These are phyloP conservation scores for Thalassiosira delicatula DNA, from an alignment of 352 stramenopile genomes.

Conservation along the genomic window DNA sequence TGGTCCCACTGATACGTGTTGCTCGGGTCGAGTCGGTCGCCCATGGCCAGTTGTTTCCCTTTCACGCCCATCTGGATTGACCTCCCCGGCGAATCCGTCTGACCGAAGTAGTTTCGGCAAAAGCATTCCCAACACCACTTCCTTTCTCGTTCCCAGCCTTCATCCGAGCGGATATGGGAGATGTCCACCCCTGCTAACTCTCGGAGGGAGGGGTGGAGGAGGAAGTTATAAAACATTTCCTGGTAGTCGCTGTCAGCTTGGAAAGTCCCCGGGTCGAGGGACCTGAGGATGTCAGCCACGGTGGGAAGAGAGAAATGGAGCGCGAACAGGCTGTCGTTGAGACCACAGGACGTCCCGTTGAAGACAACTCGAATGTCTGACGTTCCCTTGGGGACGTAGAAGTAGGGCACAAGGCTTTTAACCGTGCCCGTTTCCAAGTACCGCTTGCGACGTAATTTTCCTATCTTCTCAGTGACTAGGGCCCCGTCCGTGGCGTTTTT, in stretches of 20 bases:
- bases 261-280: conserved; percentile 13
- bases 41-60: background rate
- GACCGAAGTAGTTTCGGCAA: conserved; percentile 39
- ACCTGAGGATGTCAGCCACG: conserved; percentile 8
- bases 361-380: conserved; percentile 52
- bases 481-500: background rate
- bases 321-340: conserved; percentile 44
- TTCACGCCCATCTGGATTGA: background rate
- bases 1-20: conserved; percentile 48
- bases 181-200: conserved; percentile 40
- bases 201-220: background rate
- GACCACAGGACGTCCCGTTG: conserved; percentile 39
- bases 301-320: conserved; percentile 42
- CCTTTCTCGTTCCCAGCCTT: background rate
- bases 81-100: conserved; percentile 29
- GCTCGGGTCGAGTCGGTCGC: background rate
- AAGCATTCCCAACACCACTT: conserved; percentile 28
- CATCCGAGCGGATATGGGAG: background rate
- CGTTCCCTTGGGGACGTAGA: conserved; percentile 41
- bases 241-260: conserved; percentile 34
- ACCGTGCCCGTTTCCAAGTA: background rate
- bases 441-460: background rate
- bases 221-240: conserved; percentile 54
- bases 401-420: background rate
- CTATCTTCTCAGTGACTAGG: conserved; percentile 7